phyloP scores from a whole-genome alignment of 108 stramenopile species.

The Cyclotella sp. region DNA sequence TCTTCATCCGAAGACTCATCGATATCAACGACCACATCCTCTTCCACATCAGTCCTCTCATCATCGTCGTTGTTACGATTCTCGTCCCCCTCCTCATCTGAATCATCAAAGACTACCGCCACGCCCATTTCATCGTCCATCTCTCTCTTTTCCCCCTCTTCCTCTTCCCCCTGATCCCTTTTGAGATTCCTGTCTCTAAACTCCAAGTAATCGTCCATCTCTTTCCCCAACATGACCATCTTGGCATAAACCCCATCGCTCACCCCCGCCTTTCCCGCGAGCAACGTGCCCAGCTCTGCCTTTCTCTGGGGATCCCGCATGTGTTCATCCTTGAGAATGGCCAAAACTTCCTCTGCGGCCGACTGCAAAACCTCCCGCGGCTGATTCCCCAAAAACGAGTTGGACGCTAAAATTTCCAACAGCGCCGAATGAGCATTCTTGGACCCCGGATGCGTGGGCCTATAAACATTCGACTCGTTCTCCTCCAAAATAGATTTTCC shows the following conservation, averaged over 20 bases:
- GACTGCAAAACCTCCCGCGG: constrained; percentile 86
- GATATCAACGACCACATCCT: constrained; percentile 79
- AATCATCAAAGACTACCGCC: constrained; percentile 96
- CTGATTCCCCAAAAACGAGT: constrained; percentile 88
- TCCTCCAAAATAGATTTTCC: constrained; percentile 31
- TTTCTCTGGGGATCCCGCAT: constrained; percentile 85
- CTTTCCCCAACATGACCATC: constrained; percentile 87
- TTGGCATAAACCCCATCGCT: constrained; percentile 72
- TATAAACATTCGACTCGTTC: constrained; percentile 63
- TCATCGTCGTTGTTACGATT: constrained; percentile 74
- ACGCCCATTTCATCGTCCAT: constrained; percentile 97
- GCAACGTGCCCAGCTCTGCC: constrained; percentile 71
- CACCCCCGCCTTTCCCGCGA: constrained; percentile 76
- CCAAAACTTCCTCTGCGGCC: constrained; percentile 94
- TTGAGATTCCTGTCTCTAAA: constrained; percentile 35
- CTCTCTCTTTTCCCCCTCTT: constrained; percentile 44
- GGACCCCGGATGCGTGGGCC: constrained; percentile 71
- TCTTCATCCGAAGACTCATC: constrained; percentile 80
- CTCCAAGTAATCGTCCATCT: constrained; percentile 86
- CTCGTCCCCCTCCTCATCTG: constrained; percentile 83
- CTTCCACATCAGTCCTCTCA: constrained; percentile 80
- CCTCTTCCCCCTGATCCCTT: constrained; percentile 33
- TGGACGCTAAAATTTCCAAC: constrained; percentile 68
- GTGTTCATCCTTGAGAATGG: constrained; percentile 78
- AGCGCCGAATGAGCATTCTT: constrained; percentile 84